These are phyloP conservation scores for Quercus engelmannii DNA, from an alignment of 306 rosid genomes.

Conservation along the genomic window DNA sequence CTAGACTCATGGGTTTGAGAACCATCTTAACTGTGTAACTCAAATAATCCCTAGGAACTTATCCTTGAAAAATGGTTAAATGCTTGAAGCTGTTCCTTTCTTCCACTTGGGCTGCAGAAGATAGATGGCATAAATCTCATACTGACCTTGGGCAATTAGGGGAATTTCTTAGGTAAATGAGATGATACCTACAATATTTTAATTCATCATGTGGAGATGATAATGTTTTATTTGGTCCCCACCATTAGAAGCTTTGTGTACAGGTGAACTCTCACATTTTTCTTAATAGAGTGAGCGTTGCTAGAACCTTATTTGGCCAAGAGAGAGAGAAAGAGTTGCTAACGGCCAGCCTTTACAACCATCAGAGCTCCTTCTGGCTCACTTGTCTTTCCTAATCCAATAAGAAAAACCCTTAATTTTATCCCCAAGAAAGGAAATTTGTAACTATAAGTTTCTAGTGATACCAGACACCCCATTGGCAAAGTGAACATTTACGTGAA, in stretches of 20 bases:
- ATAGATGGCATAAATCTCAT: neutral
- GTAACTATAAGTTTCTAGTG: no score
- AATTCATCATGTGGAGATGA: neutral
- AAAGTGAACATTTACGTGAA: no score
- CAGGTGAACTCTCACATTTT: neutral
- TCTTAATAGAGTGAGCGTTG: neutral
- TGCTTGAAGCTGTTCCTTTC: neutral
- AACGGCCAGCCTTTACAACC: no score
- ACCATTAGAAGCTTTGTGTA: neutral
- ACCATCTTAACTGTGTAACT: neutral
- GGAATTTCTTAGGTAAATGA: neutral
- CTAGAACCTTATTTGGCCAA: no score
- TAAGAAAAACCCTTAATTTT: no score
- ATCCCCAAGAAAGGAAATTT: no score
- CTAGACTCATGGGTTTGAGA: neutral
- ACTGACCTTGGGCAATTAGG: neutral
- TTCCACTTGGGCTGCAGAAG: neutral
- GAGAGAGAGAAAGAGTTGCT: no score
- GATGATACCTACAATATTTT: neutral
- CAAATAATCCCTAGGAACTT: neutral
- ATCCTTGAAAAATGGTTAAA: neutral
- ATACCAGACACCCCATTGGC: no score
- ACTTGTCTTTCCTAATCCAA: no score
- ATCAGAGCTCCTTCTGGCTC: no score
- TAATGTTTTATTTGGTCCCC: neutral